Evolutionary conservation across 495 filamentous ascomycete genomes (phyloP).

Genomic region (Aspergillus ostianus): DNA sequence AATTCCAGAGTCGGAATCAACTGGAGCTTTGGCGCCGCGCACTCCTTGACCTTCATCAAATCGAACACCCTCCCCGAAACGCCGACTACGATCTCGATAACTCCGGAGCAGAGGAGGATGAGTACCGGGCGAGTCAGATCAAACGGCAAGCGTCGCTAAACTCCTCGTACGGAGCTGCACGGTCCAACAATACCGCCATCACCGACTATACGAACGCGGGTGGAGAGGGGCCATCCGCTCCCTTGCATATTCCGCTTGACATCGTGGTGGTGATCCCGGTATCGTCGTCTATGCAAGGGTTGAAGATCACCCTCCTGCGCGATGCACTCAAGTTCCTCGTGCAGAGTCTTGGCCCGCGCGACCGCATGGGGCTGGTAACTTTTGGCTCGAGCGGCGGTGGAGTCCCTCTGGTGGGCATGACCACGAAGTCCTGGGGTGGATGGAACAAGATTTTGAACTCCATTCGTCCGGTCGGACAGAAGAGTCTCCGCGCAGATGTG

Average conservation of each 20-base stretch:
- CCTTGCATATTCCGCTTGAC: slow-evolving; percentile 89
- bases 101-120: slow-evolving; percentile 87
- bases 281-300: slow-evolving; percentile 97
- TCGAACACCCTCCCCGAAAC: slow-evolving; percentile 57
- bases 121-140: slow-evolving; percentile 68
- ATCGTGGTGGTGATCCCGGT: slow-evolving; percentile 96
- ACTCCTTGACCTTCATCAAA: slow-evolving; percentile 75
- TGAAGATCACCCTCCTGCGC: slow-evolving; percentile 95
- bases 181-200: slow-evolving; percentile 45
- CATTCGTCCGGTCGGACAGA: slow-evolving; percentile 91
- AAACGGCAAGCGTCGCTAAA: slow-evolving; percentile 84
- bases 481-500: slow-evolving; percentile 93
- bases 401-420: slow-evolving; percentile 96
- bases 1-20: slow-evolving; percentile 81
- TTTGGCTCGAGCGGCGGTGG: slow-evolving; percentile 95
- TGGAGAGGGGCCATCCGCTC: slow-evolving; percentile 50
- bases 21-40: slow-evolving; percentile 90
- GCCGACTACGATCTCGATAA: slow-evolving; percentile 77
- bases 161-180: slow-evolving; percentile 72
- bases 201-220: slow-evolving; percentile 67
- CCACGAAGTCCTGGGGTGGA: slow-evolving; percentile 86
- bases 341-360: slow-evolving; percentile 83
- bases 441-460: slow-evolving; percentile 87
- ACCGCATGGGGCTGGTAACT: slow-evolving; percentile 96
- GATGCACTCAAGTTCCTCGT: slow-evolving; percentile 94